Conservation (phyloP, 225 moss, liverwort and hornwort genomes). For the Pseudisothecium myosuroides region DNA sequence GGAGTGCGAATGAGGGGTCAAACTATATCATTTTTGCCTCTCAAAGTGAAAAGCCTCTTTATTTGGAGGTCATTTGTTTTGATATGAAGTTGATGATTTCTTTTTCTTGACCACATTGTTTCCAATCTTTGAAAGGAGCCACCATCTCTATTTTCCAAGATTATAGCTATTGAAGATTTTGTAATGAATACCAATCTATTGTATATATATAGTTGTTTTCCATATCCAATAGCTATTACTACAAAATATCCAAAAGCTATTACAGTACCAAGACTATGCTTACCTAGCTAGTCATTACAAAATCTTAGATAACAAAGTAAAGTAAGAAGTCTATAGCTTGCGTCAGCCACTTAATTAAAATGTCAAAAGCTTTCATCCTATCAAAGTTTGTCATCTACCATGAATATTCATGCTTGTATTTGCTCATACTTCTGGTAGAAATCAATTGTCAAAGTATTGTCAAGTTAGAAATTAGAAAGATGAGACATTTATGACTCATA, state of each 20-base stretch:
- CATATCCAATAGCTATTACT: too few relatives aligned
- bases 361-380: neutral
- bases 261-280: too few relatives aligned
- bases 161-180: too few relatives aligned
- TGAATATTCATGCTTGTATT: neutral
- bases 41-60: neutral
- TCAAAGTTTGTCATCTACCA: neutral
- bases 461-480: neutral
- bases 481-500: too few relatives aligned
- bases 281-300: too few relatives aligned
- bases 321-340: neutral
- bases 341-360: neutral
- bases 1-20: too few relatives aligned
- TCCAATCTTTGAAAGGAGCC: rapidly evolving
- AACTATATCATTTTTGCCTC: too few relatives aligned
- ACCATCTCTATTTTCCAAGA: neutral
- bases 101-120: neutral
- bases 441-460: neutral
- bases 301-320: neutral
- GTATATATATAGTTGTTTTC: too few relatives aligned
- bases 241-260: too few relatives aligned
- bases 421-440: neutral
- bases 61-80: neutral
- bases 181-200: too few relatives aligned
- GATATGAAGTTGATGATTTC: neutral